A percentile compares a stretch with the other conserved stretches of the same genome.
phyloP scores from a whole-genome alignment of 495 filamentous ascomycete species.

The Penicillium manginii region DNA sequence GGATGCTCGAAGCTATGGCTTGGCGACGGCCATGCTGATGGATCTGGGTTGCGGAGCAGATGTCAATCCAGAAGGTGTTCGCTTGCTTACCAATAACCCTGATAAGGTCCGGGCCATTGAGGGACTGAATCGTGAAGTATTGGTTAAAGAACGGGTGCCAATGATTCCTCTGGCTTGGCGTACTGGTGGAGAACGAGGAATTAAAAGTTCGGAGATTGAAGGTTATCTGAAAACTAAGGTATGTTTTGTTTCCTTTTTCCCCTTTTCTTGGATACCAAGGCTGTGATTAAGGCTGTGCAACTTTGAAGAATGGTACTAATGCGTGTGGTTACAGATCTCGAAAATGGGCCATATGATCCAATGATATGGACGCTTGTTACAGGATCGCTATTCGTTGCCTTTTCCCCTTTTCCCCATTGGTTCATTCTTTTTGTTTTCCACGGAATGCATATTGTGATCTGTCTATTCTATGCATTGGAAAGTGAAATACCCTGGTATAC shows the following conservation, averaged over 20 bases:
- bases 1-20: slow-evolving; percentile 89
- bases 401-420: slow-evolving; percentile 3
- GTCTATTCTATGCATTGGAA: slow-evolving; percentile 16
- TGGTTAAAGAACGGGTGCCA: slow-evolving; percentile 85
- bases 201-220: slow-evolving; percentile 85
- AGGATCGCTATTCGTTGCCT: background rate
- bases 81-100: slow-evolving; percentile 95
- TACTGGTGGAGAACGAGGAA: slow-evolving; percentile 74
- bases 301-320: background rate
- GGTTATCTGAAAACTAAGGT: slow-evolving; percentile 96
- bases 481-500: slow-evolving; percentile 23
- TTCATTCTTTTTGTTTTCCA: slow-evolving; percentile 10
- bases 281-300: slow-evolving; percentile 10
- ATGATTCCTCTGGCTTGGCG: slow-evolving; percentile 98
- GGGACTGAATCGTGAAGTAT: slow-evolving; percentile 82
- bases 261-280: slow-evolving; percentile 3
- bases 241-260: slow-evolving; percentile 8
- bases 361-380: slow-evolving; percentile 27
- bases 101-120: slow-evolving; percentile 96
- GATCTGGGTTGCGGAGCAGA: slow-evolving; percentile 76
- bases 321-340: slow-evolving; percentile 52
- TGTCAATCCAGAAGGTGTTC: slow-evolving; percentile 64
- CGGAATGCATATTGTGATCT: background rate
- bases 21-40: slow-evolving; percentile 90
- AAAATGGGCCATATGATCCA: slow-evolving; percentile 74